Conservation (phyloP, 2,329 filamentous ascomycete genomes). For the Fusarium tanahbumbuense region DNA sequence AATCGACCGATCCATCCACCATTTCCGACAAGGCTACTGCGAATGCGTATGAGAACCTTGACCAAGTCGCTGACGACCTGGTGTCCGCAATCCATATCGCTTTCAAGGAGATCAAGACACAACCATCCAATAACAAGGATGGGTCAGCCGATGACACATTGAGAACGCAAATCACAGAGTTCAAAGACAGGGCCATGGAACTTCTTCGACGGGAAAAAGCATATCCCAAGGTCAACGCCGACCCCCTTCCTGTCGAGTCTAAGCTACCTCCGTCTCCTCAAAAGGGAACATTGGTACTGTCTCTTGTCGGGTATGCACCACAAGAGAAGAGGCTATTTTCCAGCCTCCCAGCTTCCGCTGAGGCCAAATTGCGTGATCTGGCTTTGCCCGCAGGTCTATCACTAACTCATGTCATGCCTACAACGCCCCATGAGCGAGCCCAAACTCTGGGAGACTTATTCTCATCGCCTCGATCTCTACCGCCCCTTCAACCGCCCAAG, state of each 20-base stretch:
- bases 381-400: constrained; percentile 80
- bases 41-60: constrained; percentile 68
- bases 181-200: constrained; percentile 71
- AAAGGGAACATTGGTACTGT: constrained; percentile 72
- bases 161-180: constrained; percentile 62
- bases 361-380: constrained; percentile 52
- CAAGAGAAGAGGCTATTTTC: constrained; percentile 86
- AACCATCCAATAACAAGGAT: constrained; percentile 47
- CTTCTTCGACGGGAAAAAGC: constrained; percentile 71
- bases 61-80: constrained; percentile 72
- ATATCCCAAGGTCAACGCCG: constrained; percentile 57
- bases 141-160: constrained; percentile 50
- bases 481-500: constrained; percentile 77
- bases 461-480: constrained; percentile 72
- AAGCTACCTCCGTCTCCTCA: constrained; percentile 53
- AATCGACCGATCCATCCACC: constrained; percentile 61
- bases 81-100: constrained; percentile 61
- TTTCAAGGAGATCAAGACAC: constrained; percentile 58
- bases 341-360: constrained; percentile 68
- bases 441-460: constrained; percentile 80
- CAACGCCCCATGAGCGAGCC: constrained; percentile 58
- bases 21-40: constrained; percentile 66
- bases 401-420: constrained; percentile 52
- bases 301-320: constrained; percentile 79
- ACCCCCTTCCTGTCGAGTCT: constrained; percentile 56